Evolutionary conservation across 495 filamentous ascomycete genomes (phyloP), one percentile per base, ranked within the genome.

Genomic region (Apodospora peruviana): DNA sequence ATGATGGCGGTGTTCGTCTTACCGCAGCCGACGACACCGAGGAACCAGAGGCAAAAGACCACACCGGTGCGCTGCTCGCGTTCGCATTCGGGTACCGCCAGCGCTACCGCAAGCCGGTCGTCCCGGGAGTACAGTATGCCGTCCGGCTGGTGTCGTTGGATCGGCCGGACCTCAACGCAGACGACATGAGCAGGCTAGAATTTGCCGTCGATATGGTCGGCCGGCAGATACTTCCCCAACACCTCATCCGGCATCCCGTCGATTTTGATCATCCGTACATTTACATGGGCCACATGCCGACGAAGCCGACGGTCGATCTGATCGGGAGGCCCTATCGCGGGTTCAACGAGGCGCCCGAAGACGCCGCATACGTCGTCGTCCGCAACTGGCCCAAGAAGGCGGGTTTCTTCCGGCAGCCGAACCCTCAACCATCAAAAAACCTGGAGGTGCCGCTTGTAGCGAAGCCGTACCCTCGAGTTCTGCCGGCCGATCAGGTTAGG

Each of bases 381-480:
- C 69, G 48, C 20, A 67, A 60, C 23, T 75, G 84, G 55, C 70
- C 82, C 3, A 76, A 73, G 40, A 73, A 81, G 32, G 65, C 69
- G 7, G 80, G 89, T 51, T 86, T 83, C 43, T 74, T 88, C 37
- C 81, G 80, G 45, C 68, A 66, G 14, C 47, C 40, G 4, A n/a
- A n/a, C n/a, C n/a, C n/a, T n/a, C n/a, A n/a, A n/a, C n/a, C n/a
- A n/a, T 0, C 12, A 4, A 10, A 25, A 51, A 50, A 1, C 0
- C 23, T 4, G n/a, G 17, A 9, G 34, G 29, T 14, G 18, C 16
- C 0, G 37, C 48, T n/a, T 17, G 48, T 32, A 58, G 35, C 11
- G 14, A 73, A 71, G 45, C 54, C 56, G 20, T 70, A 68, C 42
- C 58, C 55, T 5, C 47, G 44, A 8, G 58, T 70, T 10, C 37